phyloP scores from a whole-genome alignment of 106 monocot species.

The Dendrobium officinale region DNA sequence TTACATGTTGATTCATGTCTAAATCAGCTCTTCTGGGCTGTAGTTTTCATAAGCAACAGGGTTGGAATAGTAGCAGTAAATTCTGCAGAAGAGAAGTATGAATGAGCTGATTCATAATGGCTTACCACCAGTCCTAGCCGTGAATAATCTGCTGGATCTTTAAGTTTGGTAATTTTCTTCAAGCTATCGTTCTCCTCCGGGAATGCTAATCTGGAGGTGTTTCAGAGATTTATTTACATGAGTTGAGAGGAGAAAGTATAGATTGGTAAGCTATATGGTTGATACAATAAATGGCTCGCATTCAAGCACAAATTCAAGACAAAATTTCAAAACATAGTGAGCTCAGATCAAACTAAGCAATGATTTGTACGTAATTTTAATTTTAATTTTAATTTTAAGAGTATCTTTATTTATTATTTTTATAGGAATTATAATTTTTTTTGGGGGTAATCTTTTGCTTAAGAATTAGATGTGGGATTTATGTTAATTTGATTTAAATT shows the following conservation, averaged over 20 bases:
- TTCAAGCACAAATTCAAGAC: neutral
- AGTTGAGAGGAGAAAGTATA: neutral
- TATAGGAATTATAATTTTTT: neutral
- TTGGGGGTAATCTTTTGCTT: neutral
- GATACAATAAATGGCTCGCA: neutral
- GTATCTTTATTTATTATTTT: neutral
- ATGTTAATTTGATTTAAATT: neutral
- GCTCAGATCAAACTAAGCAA: neutral
- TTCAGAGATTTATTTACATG: neutral
- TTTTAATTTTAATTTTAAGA: too few species aligned
- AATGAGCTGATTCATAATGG: neutral
- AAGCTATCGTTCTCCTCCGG: constrained; percentile 74
- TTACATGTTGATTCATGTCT: constrained; percentile 99
- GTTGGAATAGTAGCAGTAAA: neutral
- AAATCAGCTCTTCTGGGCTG: constrained; percentile 99
- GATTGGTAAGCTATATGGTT: neutral
- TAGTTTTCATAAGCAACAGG: neutral
- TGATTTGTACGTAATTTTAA: neutral
- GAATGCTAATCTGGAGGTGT: constrained; percentile 64
- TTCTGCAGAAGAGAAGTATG: neutral
- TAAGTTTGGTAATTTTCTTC: constrained; percentile 91
- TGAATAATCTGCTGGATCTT: constrained; percentile 69
- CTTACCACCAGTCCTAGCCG: constrained; percentile 73
- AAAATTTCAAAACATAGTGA: neutral
- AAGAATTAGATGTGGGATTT: neutral